phyloP scores from a whole-genome alignment of 2,329 filamentous ascomycete genomes.

The Aspergillus pseudonomiae region DNA sequence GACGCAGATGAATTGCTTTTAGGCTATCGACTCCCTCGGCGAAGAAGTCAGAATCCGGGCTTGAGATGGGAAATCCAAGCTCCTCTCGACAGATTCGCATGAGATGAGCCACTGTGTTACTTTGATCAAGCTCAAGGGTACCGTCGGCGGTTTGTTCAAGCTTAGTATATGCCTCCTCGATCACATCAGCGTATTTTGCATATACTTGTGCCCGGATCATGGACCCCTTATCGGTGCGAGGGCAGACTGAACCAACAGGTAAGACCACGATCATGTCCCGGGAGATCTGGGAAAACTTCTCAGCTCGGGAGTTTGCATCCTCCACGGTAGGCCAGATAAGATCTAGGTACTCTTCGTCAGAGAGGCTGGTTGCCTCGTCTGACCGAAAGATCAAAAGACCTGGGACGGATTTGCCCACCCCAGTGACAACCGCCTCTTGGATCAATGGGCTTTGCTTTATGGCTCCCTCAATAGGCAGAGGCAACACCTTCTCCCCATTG shows the following conservation, averaged over 20 bases:
- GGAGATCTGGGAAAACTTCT: slow-evolving; percentile 49
- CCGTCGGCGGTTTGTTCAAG: slow-evolving; percentile 23
- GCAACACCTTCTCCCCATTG: slow-evolving; percentile 40
- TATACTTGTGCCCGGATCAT: slow-evolving; percentile 57
- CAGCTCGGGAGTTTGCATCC: slow-evolving; percentile 44
- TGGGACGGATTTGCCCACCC: slow-evolving; percentile 28
- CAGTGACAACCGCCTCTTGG: slow-evolving; percentile 37
- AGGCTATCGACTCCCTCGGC: slow-evolving; percentile 51
- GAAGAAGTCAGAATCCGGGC: slow-evolving; percentile 47
- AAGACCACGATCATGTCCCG: slow-evolving; percentile 45
- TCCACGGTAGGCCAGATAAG: slow-evolving; percentile 43
- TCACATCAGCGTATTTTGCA: slow-evolving; percentile 46
- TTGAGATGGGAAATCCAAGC: slow-evolving; percentile 35
- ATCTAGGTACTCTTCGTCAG: slow-evolving; percentile 39
- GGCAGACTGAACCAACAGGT: slow-evolving; percentile 42
- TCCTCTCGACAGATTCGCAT: slow-evolving; percentile 33
- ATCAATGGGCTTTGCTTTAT: slow-evolving; percentile 36
- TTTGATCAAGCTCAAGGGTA: slow-evolving; percentile 36
- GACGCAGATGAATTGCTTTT: slow-evolving; percentile 50
- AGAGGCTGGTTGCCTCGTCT: slow-evolving; percentile 25
- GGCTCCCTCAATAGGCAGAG: slow-evolving; percentile 35
- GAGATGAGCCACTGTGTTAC: slow-evolving; percentile 39
- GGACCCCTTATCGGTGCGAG: slow-evolving; percentile 58
- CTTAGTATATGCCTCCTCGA: slow-evolving; percentile 38
- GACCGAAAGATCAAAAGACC: slow-evolving; percentile 34